These are phyloP conservation scores for Cladosporium austrohemisphaericum DNA, from an alignment of 2,329 filamentous ascomycete genomes.

Conservation along the genomic window DNA sequence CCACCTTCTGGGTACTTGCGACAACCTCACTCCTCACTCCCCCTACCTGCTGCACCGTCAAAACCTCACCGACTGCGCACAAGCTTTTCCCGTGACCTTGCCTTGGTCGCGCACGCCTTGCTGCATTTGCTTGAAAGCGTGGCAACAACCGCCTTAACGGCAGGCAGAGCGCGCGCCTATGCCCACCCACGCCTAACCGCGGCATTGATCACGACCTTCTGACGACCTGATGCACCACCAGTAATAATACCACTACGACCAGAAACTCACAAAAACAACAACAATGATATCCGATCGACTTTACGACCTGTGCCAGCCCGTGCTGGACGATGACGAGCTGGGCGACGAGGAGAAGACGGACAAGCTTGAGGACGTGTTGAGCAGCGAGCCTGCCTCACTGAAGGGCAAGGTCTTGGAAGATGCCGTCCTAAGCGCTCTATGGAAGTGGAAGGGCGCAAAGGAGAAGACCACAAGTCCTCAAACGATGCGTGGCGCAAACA, in stretches of 20 bases:
- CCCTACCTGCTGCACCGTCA: not conserved
- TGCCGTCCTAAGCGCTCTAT: slow-evolving; percentile 83
- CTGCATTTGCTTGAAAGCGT: not conserved
- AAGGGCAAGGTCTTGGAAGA: slow-evolving; percentile 79
- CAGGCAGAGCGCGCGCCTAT: slow-evolving; percentile 12
- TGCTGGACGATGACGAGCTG: slow-evolving; percentile 75
- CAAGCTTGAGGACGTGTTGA: slow-evolving; percentile 79
- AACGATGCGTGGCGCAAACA: slow-evolving; percentile 73
- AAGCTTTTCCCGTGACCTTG: not conserved
- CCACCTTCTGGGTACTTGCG: too few species aligned
- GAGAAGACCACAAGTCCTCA: slow-evolving; percentile 64
- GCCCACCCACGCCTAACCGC: slow-evolving; percentile 6
- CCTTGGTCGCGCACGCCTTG: not conserved
- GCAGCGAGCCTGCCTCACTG: slow-evolving; percentile 67
- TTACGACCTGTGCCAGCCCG: slow-evolving; percentile 84
- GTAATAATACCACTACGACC: slow-evolving; percentile 7
- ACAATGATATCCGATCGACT: slow-evolving; percentile 90
- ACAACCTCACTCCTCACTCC: not conserved
- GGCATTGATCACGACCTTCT: slow-evolving; percentile 11
- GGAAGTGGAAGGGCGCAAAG: slow-evolving; percentile 69
- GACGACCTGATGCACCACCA: slow-evolving; percentile 10
- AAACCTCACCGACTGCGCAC: not conserved
- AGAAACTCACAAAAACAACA: slow-evolving; percentile 26
- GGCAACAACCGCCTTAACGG: slow-evolving; percentile 6
- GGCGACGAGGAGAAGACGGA: slow-evolving; percentile 97